Base-by-base conservation (phyloP, 1,284 basidiomycete genomes). In the Lentinula novae-zelandiae region DNA sequence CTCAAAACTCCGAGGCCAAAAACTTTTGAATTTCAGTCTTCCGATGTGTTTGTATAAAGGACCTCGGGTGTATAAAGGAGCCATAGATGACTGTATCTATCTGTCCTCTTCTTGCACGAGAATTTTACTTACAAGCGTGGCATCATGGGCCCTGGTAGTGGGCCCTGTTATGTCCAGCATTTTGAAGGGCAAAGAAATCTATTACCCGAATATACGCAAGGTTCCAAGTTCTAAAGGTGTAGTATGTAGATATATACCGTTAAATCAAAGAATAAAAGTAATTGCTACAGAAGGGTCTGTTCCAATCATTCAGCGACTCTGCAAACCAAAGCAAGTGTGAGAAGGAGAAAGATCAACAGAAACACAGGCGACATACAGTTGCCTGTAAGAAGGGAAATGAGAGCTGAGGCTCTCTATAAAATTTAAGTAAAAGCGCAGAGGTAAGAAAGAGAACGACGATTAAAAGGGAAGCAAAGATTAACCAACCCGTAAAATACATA, bases 251-350 rank as follows among this genome's bases (percentile, higher is more conserved):
- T 51, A 49, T 50, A 49, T 42, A 57, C 44, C 34, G 50, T 54
- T 52, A 62, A 58, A 53, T 52, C 54, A 54, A 54, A 46, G 39
- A 62, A 55, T 50, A 62, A 58, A 38, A 62, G 36, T 58, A 59
- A 55, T 62, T 34, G 61, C 61, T 62, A 59, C 61, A 62, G 60
- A 49, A 49, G 46, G 53, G n/a, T 56, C 52, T 46, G 44, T 54
- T 52, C 55, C 56, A 34, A 58, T 51, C 50, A 42, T 58, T 60
- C 56, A 39, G 39, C 49, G 48, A 48, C 40, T 56, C 60, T 60
- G 60, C 60, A 54, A 39, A 60, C 36, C 56, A 57, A 50, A 57
- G 44, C 44, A 51, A 51, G 40, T 12, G 20, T 12, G 22, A 12
- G 10, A 27, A 20, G 42, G n/a, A 48, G 49, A 53, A 36, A 40